Base-by-base conservation (phyloP, 2,329 filamentous ascomycete species). In the Hypomyces perniciosus region DNA sequence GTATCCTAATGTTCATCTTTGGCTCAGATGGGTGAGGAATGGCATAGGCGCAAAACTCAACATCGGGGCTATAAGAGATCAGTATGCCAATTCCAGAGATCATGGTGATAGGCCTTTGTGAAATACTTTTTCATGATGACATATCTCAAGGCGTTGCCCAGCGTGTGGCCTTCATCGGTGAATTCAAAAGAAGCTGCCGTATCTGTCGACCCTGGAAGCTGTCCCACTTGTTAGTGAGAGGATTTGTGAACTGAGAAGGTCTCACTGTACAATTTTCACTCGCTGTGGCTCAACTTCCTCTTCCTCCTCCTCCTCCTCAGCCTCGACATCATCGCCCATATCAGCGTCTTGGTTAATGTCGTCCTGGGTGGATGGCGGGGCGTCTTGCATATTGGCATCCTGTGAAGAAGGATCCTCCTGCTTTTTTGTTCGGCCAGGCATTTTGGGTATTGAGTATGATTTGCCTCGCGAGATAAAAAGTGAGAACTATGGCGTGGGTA, bases 101-200 rank as follows among this genome's bases (percentile, higher is more conserved):
- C n/a, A 12, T 4, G 4, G 30, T 13, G 1, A 6, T 8, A 8
- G 3, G 20, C 20, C 20, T 6, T 46, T 8, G n/a, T 8, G 30
- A 43, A 82, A 58, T 75, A 96, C 92, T 99, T 99, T 73, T 97
- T 97, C 88, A 96, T 96, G 63, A 99, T 95, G 56, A 96, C 86
- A 67, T 91, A 97, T 63, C 93, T 81, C 61, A 99, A 73, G 8
- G 91, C 90, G 70, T 99, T 99, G 29, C 93, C 93, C 47, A 99
- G 76, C 1, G 93, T 99, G 70, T 99, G 93, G 40, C 95, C 90
- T 73, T 99, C 93, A 42, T 89, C 85, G 54, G 88, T 83, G 62
- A 99, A 95, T 67, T 97, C 89, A 66, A 97, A 99, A 12, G 90
- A 96, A 30, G 93, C 93, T 4, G 91, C 91, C 7, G 86, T 92